Evolutionary conservation across 495 filamentous ascomycete species (phyloP), one percentile per base, ranked within the genome.

Genomic region (Acidomyces sp.): DNA sequence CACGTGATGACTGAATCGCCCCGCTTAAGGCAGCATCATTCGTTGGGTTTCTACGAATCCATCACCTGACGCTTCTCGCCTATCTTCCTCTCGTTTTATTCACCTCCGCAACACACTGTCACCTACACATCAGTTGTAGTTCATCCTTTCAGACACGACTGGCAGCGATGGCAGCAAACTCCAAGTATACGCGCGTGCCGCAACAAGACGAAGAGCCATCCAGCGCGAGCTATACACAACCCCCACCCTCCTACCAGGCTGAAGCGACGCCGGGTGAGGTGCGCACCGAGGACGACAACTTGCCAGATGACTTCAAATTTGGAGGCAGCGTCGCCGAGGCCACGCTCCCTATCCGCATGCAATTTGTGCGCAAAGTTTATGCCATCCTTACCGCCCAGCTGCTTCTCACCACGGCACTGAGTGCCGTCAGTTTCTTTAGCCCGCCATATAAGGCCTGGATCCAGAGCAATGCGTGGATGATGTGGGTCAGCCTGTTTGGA

Each of bases 231-330:
- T 95, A 83, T 70, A 71, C 80, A 34, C 85, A 90, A 57, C 69
- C 87, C 49, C 90, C 90, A 47, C 90, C 90, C 4, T 78, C 78
- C 13, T 88, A 88, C 26, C 72, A 76, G 48, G 67, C 70, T 18
- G 71, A 74, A 46, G 63, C 83, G 49, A 65, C 81, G 55, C 62
- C 70, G 57, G 70, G 71, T 53, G 46, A 61, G n/a, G 69, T 77
- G 39, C 78, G 90, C 58, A 76, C 75, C 57, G 85, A 93, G 54
- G 81, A 87, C 59, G 86, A 94, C 57, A 79, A 85, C 51, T 57
- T 97, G 31, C 90, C 90, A 3, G 90, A 97, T 70, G 90, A 97
- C 66, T 96, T 97, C 72, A 97, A 93, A 78, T 96, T 88, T 55
- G 86, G 86, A 31, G 86, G 84, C 26, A 82, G 75, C 9, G 85